Conservation (phyloP, 768 basidiomycete genomes). For the Glaciozyma martinii region DNA sequence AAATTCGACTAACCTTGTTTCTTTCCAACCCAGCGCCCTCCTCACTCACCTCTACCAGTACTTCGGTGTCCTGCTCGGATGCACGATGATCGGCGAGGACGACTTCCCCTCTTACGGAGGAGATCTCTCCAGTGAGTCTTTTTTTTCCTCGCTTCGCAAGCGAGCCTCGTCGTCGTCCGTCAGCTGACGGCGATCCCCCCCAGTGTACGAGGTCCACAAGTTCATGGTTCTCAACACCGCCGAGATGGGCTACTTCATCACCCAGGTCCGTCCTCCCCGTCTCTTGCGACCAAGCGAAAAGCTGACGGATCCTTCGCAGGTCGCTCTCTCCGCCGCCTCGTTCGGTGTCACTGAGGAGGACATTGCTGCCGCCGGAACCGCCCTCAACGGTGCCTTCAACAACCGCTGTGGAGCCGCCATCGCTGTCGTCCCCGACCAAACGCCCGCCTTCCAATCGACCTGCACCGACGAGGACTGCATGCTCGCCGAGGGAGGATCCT, state of each 20-base stretch:
- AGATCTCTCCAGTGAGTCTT: neutral
- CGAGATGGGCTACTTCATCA: constrained; percentile 1
- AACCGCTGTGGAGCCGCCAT: constrained; percentile 2
- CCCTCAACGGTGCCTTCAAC: neutral
- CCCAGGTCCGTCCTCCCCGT: neutral
- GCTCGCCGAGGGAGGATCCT: neutral
- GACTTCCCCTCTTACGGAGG: neutral
- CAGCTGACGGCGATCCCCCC: no score
- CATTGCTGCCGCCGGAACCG: neutral
- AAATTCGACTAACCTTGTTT: neutral
- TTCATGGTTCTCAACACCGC: neutral
- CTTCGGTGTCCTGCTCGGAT: neutral
- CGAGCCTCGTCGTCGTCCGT: no score
- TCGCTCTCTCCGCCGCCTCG: constrained; percentile 1
- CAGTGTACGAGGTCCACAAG: constrained; percentile 1
- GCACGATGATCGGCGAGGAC: neutral
- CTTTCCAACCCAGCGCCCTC: neutral
- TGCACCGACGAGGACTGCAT: neutral
- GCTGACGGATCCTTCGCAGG: no score
- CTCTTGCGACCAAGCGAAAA: no score
- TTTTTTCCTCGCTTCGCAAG: no score
- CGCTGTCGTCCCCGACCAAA: neutral
- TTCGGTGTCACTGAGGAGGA: neutral
- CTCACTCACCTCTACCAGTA: neutral
- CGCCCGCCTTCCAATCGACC: neutral